Conservation (phyloP, 257 asterid species). For the Solanum raphanifolium region DNA sequence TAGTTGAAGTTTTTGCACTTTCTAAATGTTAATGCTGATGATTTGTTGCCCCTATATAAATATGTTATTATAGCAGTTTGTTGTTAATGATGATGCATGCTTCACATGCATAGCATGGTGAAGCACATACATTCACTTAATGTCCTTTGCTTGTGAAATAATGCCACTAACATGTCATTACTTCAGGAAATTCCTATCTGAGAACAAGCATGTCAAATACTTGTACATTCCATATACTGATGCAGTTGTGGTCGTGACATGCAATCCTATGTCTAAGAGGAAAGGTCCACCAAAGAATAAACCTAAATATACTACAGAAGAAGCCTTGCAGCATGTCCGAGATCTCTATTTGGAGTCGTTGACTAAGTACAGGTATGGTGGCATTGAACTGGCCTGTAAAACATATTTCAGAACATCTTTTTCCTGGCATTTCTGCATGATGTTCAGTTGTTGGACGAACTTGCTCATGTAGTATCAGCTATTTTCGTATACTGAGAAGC, state of each 20-base stretch:
- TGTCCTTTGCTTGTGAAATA: not conserved
- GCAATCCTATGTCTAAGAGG: constrained; percentile 78
- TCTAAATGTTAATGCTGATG: not conserved
- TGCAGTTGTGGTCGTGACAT: constrained; percentile 78
- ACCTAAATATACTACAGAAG: constrained; percentile 63
- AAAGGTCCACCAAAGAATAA: constrained; percentile 62
- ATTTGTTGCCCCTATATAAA: not conserved
- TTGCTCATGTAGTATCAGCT: not conserved
- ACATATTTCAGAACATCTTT: not conserved
- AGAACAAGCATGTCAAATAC: constrained; percentile 91
- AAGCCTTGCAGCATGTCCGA: constrained; percentile 63
- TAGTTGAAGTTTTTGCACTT: not conserved
- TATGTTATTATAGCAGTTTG: not conserved
- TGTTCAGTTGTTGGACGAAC: not conserved
- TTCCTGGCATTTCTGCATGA: not conserved
- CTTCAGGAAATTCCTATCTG: constrained; percentile 73
- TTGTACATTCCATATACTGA: constrained; percentile 90
- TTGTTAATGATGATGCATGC: not conserved
- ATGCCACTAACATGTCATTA: constrained; percentile 3
- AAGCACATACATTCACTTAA: not conserved
- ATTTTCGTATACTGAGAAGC: not conserved
- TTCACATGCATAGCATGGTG: not conserved
- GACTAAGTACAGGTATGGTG: constrained; percentile 50
- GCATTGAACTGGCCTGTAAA: not conserved
- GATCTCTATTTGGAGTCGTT: constrained; percentile 62